Evolutionary conservation across 768 basidiomycete species (phyloP).

Genomic region (Leccinum pellstonianum): DNA sequence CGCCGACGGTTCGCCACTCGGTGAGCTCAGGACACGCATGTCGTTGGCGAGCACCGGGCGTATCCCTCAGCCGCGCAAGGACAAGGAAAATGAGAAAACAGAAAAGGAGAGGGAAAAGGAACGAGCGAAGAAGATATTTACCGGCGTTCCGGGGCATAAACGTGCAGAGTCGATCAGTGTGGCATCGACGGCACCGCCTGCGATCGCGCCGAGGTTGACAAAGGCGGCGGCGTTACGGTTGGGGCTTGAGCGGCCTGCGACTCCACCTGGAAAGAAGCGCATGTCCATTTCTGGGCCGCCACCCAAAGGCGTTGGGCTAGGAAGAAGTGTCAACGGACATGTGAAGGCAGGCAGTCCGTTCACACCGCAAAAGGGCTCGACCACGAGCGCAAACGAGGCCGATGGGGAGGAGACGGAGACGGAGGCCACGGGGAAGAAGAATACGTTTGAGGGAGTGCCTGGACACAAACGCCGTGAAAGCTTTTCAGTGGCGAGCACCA

Average conservation of each 20-base stretch:
- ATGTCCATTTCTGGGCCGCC: conserved; percentile 30
- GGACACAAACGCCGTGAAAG: conserved; percentile 81
- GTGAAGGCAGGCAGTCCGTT: conserved; percentile 6
- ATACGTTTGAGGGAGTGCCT: conserved; percentile 75
- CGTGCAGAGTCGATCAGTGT: conserved; percentile 65
- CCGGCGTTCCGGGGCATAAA: conserved; percentile 81
- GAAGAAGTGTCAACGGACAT: conserved; percentile 5
- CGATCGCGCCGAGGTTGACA: conserved; percentile 72
- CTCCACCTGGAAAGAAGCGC: conserved; percentile 39
- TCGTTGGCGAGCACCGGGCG: conserved; percentile 35
- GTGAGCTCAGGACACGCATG: conserved; percentile 27
- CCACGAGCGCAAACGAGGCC: conserved; percentile 26
- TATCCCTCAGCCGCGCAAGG: conserved; percentile 28
- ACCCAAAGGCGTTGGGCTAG: conserved; percentile 9
- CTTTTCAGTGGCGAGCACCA: conserved; percentile 61
- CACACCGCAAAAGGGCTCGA: conserved; percentile 12
- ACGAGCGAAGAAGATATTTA: conserved; percentile 60
- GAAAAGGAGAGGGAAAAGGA: conserved; percentile 62
- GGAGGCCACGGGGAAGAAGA: conserved; percentile 33
- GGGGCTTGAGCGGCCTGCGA: conserved; percentile 46
- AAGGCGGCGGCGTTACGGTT: conserved; percentile 70
- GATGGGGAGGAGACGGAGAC: conserved; percentile 31
- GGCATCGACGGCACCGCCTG: conserved; percentile 71
- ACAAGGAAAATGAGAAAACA: conserved; percentile 36
- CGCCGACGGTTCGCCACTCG: conserved; percentile 35